Evolutionary conservation across 176 grass and related monocot species (phyloP).

Genomic region (Ananas comosus): DNA sequence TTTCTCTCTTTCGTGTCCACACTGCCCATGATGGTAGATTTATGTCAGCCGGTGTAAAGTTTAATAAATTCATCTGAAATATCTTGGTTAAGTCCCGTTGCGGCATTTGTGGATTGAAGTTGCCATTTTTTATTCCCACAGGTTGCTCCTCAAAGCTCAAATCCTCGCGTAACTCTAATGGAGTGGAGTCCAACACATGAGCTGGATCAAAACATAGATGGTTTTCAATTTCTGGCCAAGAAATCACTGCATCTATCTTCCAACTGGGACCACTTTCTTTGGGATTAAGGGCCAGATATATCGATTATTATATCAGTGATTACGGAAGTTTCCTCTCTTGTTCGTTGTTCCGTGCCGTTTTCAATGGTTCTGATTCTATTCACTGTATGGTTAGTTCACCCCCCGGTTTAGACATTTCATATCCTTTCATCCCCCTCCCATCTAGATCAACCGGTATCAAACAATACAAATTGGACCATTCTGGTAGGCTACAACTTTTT

Average conservation of each 20-base stretch:
- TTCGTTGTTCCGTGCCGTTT: background rate
- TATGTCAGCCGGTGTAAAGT: too few species aligned
- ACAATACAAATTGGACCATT: slow-evolving; percentile 1
- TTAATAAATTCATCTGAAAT: background rate
- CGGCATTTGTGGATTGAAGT: background rate
- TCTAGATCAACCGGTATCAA: background rate
- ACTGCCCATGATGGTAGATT: background rate
- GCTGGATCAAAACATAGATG: too few species aligned
- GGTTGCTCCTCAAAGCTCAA: too few species aligned
- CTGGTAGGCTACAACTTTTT: background rate
- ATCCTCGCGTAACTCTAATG: too few species aligned
- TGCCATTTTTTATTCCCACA: too few species aligned
- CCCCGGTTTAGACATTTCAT: background rate
- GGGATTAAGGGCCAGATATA: background rate
- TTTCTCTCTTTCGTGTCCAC: background rate
- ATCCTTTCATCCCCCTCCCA: background rate
- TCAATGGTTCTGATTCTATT: background rate
- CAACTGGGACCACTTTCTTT: background rate
- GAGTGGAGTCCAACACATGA: too few species aligned
- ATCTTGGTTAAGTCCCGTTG: background rate
- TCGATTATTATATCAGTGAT: background rate
- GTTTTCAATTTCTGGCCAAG: background rate
- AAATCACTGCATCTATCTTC: background rate
- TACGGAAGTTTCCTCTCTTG: background rate
- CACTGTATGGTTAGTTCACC: background rate